Evolutionary conservation across 768 basidiomycete species (phyloP).

Genomic region (Mycena amicta): DNA sequence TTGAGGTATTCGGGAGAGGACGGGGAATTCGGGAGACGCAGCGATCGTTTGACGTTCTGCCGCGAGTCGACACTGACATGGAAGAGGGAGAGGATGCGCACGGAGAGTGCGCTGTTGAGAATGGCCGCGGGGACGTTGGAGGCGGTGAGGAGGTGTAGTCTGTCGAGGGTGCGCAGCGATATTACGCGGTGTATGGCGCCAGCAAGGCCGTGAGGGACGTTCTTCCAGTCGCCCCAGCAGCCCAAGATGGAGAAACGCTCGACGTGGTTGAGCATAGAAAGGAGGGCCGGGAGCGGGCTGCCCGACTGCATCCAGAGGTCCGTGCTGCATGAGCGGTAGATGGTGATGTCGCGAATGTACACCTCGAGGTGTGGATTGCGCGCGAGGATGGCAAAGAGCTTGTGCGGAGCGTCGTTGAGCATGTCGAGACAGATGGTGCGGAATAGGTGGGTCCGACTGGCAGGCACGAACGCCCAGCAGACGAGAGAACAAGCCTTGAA

Average conservation of each 20-base stretch:
- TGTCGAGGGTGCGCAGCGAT: neutral
- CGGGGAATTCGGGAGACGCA: neutral
- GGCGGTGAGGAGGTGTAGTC: slow-evolving; percentile 15
- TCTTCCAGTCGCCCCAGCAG: slow-evolving; percentile 17
- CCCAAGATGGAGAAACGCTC: slow-evolving; percentile 7
- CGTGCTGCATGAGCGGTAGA: slow-evolving; percentile 10
- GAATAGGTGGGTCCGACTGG: slow-evolving; percentile 30
- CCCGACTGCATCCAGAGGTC: slow-evolving; percentile 6
- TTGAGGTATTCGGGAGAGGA: slow-evolving; percentile 8
- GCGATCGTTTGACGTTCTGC: neutral
- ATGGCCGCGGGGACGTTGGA: slow-evolving; percentile 7
- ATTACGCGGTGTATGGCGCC: neutral
- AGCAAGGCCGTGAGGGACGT: neutral
- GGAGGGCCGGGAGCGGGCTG: slow-evolving; percentile 10
- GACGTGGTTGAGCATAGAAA: slow-evolving; percentile 5
- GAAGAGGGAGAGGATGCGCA: slow-evolving; percentile 10
- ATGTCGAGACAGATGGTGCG: slow-evolving; percentile 7
- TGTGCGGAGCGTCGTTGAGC: slow-evolving; percentile 2
- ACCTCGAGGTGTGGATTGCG: slow-evolving; percentile 1
- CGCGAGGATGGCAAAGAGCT: neutral
- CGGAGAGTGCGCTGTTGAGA: neutral
- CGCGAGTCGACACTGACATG: slow-evolving; percentile 1
- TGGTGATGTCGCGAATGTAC: slow-evolving; percentile 10
- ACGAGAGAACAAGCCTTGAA: slow-evolving; percentile 31
- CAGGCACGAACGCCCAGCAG: slow-evolving; percentile 26